Conservation (phyloP, 257 asterid species). For the Ocimum tenuiflorum region DNA sequence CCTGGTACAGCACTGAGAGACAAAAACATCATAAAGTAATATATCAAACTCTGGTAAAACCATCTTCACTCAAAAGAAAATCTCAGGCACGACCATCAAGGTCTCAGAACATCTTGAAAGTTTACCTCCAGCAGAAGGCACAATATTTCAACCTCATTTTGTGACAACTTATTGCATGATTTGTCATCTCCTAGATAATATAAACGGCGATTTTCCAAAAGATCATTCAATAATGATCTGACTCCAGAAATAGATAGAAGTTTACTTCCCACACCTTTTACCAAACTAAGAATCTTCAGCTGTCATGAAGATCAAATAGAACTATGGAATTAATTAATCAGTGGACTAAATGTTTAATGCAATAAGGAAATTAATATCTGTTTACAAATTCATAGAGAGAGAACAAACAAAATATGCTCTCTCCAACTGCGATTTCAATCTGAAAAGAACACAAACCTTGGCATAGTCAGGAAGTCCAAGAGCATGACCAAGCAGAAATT, state of each 20-base stretch:
- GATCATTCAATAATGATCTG: constrained; percentile 46
- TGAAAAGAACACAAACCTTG: constrained; percentile 49
- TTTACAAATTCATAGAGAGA: neutral
- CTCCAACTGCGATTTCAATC: constrained; percentile 1
- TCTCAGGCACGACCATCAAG: neutral
- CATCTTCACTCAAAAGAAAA: too few species aligned
- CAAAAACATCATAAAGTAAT: neutral
- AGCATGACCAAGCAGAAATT: constrained; percentile 45
- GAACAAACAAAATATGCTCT: neutral
- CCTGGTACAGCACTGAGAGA: constrained; percentile 47
- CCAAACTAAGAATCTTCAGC: constrained; percentile 60
- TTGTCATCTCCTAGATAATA: constrained; percentile 33
- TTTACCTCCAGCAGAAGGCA: constrained; percentile 80
- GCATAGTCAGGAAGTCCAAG: constrained; percentile 55
- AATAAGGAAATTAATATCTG: neutral
- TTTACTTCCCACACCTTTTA: constrained; percentile 60
- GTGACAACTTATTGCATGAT: constrained; percentile 37
- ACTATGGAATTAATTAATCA: neutral
- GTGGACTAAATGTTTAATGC: constrained; percentile 4
- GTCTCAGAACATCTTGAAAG: constrained; percentile 2
- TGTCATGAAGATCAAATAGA: constrained; percentile 35
- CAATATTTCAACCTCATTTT: constrained; percentile 51
- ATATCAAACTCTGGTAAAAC: too few species aligned
- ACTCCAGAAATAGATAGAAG: constrained; percentile 43
- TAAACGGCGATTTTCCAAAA: constrained; percentile 45